Evolutionary conservation across 495 filamentous ascomycete genomes (phyloP).

Genomic region (Clavariopsis aquatica): DNA sequence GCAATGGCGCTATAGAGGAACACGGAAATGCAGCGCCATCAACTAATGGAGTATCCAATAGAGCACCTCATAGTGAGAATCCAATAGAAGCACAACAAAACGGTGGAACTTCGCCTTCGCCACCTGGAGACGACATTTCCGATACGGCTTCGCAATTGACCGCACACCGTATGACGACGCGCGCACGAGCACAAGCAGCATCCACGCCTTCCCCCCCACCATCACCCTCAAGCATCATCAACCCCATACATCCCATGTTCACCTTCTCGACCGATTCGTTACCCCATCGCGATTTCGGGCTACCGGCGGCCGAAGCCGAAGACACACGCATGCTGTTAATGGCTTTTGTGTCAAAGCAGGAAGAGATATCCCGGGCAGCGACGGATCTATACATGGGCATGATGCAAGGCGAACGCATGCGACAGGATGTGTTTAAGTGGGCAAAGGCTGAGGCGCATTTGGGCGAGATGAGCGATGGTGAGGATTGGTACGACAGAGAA

Average conservation of each 20-base stretch:
- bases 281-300: conserved; percentile 76
- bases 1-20: conserved; percentile 14
- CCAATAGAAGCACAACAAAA: conserved; percentile 42
- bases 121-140: conserved; percentile 36
- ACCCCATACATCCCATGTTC: conserved; percentile 78
- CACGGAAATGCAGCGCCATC: conserved; percentile 1
- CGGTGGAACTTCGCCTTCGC: conserved; percentile 20
- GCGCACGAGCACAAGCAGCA: conserved; percentile 61
- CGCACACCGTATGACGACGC: conserved; percentile 69
- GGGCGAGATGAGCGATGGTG: conserved; percentile 83
- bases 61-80: conserved; percentile 1
- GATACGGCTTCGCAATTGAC: conserved; percentile 44
- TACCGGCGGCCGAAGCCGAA: conserved; percentile 80
- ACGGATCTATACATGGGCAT: conserved; percentile 74
- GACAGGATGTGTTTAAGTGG: conserved; percentile 79
- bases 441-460: conserved; percentile 87
- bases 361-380: conserved; percentile 84
- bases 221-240: conserved; percentile 50
- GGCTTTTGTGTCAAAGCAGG: conserved; percentile 90
- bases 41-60: conserved; percentile 13
- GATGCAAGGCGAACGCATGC: conserved; percentile 72
- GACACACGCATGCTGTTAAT: conserved; percentile 82
- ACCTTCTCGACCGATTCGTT: conserved; percentile 65
- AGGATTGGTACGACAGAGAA: conserved; percentile 94
- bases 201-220: conserved; percentile 47